Evolutionary conservation across 768 basidiomycete species (phyloP), one percentile per base, ranked within the genome.

Genomic region (Pilatotrama ljubarskyi): DNA sequence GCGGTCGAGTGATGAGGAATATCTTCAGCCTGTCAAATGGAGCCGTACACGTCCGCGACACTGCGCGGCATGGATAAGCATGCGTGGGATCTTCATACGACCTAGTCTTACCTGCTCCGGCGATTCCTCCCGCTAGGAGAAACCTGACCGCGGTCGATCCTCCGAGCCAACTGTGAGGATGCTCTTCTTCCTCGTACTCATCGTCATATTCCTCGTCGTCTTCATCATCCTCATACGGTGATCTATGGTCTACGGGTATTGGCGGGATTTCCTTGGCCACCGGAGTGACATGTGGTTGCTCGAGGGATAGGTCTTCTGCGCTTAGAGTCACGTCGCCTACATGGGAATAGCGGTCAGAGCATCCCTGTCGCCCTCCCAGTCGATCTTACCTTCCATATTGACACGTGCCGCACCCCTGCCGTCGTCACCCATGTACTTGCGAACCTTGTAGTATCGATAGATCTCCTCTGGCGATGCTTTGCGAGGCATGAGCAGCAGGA

Each of bases 21-120:
- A 99, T 84, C 73, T 96, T 99, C 51, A 99, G 79, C 54, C 97
- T 86, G 76, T 99, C 97, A 65, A 98, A 98, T 0, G 97, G 97
- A 6, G 97, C 97, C 0, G 97, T 99, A 60, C 93, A 95, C 44
- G 95, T 91, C 66, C 97, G 83, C 14, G 96, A 98, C 26, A 98
- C 97, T 97, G 68, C 35, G 37, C 62, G 58, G 54, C 43, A 66
- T 55, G 25, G 42, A 35, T 41, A 5, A 48, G 51, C 35, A 36
- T 17, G 26, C 2, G 17, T 36, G 8, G 29, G 14, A 44, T 29
- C 3, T 15, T 18, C 2, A 20, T 4, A 17, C 46, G n/a, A 18
- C 22, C n/a, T 7, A 73, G 2, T 0, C 85, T 76, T 70, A 94
- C 95, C 91, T 62, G 91, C 93, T 58, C 97, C 97, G 14, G 97